Evolutionary conservation across 257 asterid genomes (phyloP).

Genomic region (Solanum ossicruentum): DNA sequence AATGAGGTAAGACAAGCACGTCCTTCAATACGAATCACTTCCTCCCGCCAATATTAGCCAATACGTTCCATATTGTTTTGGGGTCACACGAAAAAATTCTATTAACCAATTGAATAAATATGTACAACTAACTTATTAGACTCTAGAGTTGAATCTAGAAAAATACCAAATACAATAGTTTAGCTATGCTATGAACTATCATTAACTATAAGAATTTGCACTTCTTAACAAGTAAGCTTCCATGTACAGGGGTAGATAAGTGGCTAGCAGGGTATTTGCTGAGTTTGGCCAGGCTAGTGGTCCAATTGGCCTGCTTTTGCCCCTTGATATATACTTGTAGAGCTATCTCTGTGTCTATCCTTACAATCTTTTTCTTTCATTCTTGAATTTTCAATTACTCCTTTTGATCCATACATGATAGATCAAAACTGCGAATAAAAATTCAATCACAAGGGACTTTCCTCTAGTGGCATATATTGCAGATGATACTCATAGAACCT

Average conservation of each 20-base stretch:
- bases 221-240: background rate
- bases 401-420: background rate
- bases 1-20: slow-evolving; percentile 45
- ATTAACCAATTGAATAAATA: background rate
- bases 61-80: background rate
- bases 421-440: too few relatives aligned
- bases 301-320: too few relatives aligned
- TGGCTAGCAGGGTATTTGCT: background rate
- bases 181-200: background rate
- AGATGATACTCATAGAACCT: too few relatives aligned
- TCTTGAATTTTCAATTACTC: too few relatives aligned
- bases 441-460: too few relatives aligned
- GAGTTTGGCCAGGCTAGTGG: background rate
- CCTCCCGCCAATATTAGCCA: background rate
- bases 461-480: background rate
- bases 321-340: background rate
- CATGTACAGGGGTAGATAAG: background rate
- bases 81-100: background rate
- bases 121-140: background rate
- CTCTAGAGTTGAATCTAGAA: background rate
- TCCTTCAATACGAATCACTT: background rate
- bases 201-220: background rate
- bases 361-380: too few relatives aligned
- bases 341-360: background rate
- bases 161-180: background rate